Conservation (phyloP, 2,329 filamentous ascomycete species). For the Alternaria alternata region DNA sequence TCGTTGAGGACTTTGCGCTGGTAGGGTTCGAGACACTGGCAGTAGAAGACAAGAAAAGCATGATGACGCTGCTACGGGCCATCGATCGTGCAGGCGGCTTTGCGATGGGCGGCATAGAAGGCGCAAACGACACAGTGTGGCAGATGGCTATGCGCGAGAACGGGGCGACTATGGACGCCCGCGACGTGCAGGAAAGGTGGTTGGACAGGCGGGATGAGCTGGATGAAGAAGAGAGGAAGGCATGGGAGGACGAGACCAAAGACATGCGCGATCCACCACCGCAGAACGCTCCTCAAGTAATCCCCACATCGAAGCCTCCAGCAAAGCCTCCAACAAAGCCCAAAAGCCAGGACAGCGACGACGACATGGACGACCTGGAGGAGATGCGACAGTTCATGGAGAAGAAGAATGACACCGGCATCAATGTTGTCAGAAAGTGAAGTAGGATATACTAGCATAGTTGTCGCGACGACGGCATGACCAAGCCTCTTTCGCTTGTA, state of each 20-base stretch:
- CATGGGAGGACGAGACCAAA: slow-evolving; percentile 78
- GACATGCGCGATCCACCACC: slow-evolving; percentile 37
- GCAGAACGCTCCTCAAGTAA: slow-evolving; percentile 12
- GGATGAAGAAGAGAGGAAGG: slow-evolving; percentile 78
- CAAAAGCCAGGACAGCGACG: slow-evolving; percentile 31
- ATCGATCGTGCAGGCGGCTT: slow-evolving; percentile 95
- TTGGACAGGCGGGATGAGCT: slow-evolving; percentile 88
- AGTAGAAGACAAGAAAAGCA: slow-evolving; percentile 95
- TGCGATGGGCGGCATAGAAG: slow-evolving; percentile 88
- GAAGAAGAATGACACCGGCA: slow-evolving; percentile 64
- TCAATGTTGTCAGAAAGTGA: slow-evolving; percentile 73
- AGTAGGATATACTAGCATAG: neutral
- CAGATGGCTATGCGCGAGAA: slow-evolving; percentile 86
- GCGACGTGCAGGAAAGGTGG: slow-evolving; percentile 96
- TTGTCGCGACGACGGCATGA: neutral
- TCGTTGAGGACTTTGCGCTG: slow-evolving; percentile 89
- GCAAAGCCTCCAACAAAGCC: slow-evolving; percentile 10
- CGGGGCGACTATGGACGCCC: slow-evolving; percentile 75
- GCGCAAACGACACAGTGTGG: slow-evolving; percentile 96
- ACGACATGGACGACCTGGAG: slow-evolving; percentile 50
- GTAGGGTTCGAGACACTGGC: slow-evolving; percentile 93
- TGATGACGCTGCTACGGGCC: slow-evolving; percentile 88
- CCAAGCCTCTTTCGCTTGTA: neutral
- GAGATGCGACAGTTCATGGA: slow-evolving; percentile 51
- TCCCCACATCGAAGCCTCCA: slow-evolving; percentile 9